These are phyloP conservation scores for Suillus tomentosus DNA, from an alignment of 768 basidiomycete species.

Conservation along the genomic window DNA sequence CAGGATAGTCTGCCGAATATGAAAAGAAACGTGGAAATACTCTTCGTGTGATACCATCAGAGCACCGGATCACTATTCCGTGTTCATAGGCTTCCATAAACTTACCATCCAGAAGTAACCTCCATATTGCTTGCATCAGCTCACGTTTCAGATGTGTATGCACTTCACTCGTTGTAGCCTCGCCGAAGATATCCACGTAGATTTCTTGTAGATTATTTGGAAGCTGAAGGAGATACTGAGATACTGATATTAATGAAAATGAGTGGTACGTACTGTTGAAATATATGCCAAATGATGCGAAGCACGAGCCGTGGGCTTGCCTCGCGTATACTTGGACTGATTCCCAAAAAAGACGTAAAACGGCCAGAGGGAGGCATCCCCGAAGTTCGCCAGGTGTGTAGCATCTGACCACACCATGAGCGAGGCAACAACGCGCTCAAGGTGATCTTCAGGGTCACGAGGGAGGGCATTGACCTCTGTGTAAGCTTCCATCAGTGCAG, in stretches of 20 bases:
- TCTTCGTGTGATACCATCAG: constrained; percentile 1
- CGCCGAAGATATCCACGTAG: neutral
- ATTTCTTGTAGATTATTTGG: neutral
- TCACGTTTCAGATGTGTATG: constrained; percentile 15
- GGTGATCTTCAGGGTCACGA: no score
- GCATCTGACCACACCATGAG: no score
- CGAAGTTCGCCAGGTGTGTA: no score
- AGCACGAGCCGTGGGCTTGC: constrained; percentile 14
- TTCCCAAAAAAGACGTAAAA: constrained; percentile 31
- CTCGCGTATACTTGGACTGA: neutral
- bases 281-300: constrained; percentile 39
- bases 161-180: neutral
- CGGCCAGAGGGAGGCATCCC: neutral
- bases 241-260: constrained; percentile 22
- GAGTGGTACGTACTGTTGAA: constrained; percentile 27
- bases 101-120: constrained; percentile 21
- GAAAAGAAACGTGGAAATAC: constrained; percentile 9
- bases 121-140: constrained; percentile 21
- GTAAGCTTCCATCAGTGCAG: no score
- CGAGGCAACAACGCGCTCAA: no score
- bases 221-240: neutral
- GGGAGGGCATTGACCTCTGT: no score
- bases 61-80: constrained; percentile 22
- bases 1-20: constrained; percentile 27
- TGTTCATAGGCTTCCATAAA: constrained; percentile 23